Conservation (phyloP, 2,329 filamentous ascomycete genomes). For the Clonostachys solani region DNA sequence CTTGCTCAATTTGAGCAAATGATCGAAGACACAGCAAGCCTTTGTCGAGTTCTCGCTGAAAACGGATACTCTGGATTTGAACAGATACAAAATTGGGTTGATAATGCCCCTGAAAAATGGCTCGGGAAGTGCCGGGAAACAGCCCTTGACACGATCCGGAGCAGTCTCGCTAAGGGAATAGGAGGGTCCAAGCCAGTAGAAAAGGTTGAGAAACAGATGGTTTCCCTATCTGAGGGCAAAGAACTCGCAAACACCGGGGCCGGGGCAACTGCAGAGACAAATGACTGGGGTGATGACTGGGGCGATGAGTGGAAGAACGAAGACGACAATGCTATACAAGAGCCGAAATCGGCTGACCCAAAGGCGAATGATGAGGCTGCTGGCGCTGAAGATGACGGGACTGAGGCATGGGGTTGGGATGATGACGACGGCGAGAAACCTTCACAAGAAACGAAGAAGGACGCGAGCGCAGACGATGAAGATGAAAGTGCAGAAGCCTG, state of each 20-base stretch:
- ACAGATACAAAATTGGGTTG: slow-evolving; percentile 74
- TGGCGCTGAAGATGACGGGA: slow-evolving; percentile 33
- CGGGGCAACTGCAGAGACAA: slow-evolving; percentile 34
- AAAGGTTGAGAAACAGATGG: slow-evolving; percentile 76
- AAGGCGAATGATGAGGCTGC: slow-evolving; percentile 7
- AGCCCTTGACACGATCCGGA: slow-evolving; percentile 71
- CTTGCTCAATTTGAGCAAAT: slow-evolving; percentile 68
- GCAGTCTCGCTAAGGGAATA: slow-evolving; percentile 62
- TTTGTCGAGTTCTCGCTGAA: slow-evolving; percentile 59
- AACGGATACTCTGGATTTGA: slow-evolving; percentile 59
- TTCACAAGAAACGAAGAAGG: slow-evolving; percentile 6
- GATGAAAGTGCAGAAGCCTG: slow-evolving; percentile 64
- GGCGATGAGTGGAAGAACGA: slow-evolving; percentile 76
- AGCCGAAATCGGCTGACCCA: slow-evolving; percentile 7
- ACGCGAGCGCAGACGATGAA: slow-evolving; percentile 24
- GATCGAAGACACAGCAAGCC: slow-evolving; percentile 58
- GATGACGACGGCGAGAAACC: slow-evolving; percentile 45
- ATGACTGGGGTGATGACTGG: slow-evolving; percentile 76
- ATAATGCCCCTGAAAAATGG: slow-evolving; percentile 79
- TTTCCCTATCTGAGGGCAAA: slow-evolving; percentile 63
- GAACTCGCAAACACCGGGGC: slow-evolving; percentile 54
- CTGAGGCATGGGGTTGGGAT: slow-evolving; percentile 82
- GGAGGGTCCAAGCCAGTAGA: slow-evolving; percentile 69
- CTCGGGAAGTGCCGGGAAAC: slow-evolving; percentile 77
- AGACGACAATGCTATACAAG: slow-evolving; percentile 32